Evolutionary conservation across 2,329 filamentous ascomycete genomes (phyloP), one percentile per base, ranked within the genome.

Genomic region (Lachnellula willkommii): DNA sequence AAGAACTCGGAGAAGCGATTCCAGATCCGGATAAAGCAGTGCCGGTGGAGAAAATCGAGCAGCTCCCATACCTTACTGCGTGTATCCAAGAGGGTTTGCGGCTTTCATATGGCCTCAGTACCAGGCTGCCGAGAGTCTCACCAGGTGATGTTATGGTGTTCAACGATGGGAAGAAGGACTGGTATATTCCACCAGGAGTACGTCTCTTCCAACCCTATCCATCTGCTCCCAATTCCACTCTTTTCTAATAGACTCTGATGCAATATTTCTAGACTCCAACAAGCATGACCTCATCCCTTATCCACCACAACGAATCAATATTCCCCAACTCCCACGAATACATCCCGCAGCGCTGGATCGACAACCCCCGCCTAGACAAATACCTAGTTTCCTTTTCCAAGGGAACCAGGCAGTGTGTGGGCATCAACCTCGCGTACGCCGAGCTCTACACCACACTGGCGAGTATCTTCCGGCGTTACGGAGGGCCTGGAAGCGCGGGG

Each of bases 381-480:
- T 69, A 67, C 46, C 69, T 77, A 46, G 65, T 76, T 17, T 51
- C 72, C 0, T 77, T 77, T 59, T 71, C 70, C 5, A 75, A 72
- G 48, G 75, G 73, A 1, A 66, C 69, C 3, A 63, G 75, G 7
- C 66, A 65, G n/a, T 77, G 75, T 55, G 65, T 77, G 4, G 75
- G 75, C 1, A 60, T 64, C 6, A 61, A 61, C 17, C 52, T 63
- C 8, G 61, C 60, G 17, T 63, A 57, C 46, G 52, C 57, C 14
- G 59, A 63, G 55, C 37, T 63, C 20, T 58, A 56, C 36, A 28
- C 59, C 6, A 45, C 17, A n/a, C 20, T 62, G 7, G 50, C 53
- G 1, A 55, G 15, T 12, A 52, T 63, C 12, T 64, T 61, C 20
- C 50, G 60, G 5, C 47, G 40, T 11, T 64, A 58, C 54, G 62